phyloP scores from a whole-genome alignment of 768 basidiomycete genomes.

The Russula sp. region DNA sequence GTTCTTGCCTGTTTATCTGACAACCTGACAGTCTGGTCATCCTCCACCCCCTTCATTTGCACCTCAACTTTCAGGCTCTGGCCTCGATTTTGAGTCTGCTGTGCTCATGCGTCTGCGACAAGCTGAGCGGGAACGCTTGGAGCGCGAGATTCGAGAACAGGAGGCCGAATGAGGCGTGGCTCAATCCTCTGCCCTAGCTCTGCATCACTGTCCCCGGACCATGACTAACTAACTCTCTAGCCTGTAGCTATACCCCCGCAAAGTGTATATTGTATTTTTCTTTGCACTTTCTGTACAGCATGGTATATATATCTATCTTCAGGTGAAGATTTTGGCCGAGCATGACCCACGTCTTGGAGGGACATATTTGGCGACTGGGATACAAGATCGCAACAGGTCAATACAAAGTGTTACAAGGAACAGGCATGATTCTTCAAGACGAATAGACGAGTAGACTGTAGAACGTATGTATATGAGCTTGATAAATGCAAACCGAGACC shows the following conservation, averaged over 20 bases:
- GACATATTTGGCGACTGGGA: background rate
- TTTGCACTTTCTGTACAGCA: background rate
- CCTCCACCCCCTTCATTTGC: slow-evolving; percentile 24
- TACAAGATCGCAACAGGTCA: slow-evolving; percentile 5
- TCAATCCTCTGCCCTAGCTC: background rate
- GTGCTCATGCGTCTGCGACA: slow-evolving; percentile 77
- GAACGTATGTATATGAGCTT: slow-evolving; percentile 10
- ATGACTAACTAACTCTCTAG: background rate
- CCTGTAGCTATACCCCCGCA: background rate
- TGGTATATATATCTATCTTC: background rate
- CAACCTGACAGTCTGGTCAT: background rate
- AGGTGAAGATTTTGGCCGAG: background rate
- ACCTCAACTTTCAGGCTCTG: slow-evolving; percentile 24
- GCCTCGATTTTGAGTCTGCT: slow-evolving; percentile 70
- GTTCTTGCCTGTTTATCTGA: too few species aligned
- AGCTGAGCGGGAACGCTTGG: slow-evolving; percentile 69
- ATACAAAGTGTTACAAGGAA: slow-evolving; percentile 15
- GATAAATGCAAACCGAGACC: slow-evolving; percentile 7
- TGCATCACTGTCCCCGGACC: background rate
- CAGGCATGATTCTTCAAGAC: background rate
- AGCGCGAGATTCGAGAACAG: slow-evolving; percentile 66
- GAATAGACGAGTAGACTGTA: background rate
- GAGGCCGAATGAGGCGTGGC: slow-evolving; percentile 41
- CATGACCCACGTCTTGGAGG: background rate
- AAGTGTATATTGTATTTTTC: background rate